Evolutionary conservation across 2,329 filamentous ascomycete species (phyloP), one percentile per base, ranked within the genome.

Genomic region (Geosmithia morbida): DNA sequence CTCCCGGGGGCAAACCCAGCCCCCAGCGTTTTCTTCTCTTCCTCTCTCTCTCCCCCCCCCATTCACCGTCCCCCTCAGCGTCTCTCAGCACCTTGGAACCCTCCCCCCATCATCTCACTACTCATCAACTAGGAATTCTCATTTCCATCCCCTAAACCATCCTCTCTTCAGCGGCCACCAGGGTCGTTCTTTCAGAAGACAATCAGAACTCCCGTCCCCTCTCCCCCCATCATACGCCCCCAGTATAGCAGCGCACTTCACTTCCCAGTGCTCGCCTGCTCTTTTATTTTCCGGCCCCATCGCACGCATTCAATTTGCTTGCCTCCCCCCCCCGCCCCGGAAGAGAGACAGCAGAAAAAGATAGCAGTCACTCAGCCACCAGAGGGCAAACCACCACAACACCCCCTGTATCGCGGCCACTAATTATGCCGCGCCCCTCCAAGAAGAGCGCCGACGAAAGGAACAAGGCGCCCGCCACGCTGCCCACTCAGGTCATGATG

Each of bases 361-460:
- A 41, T 18, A 41, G 39, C 39, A 18, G 39, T 18, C 39, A 41
- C 18, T 18, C 33, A 37, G 13, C 33, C 14, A 16, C 33, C 33
- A 37, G 13, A 37, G 43, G 14, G 39, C 39, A 41, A 41, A 16
- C 16, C 39, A 41, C 18, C 39, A 42, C 41, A 18, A 42, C 41
- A 8, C 17, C 41, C 20, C 10, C 41, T 22, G 17, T 42, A 42
- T 42, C 41, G 41, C 41, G 17, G 20, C 20, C 20, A 42, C 41
- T 42, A 42, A 26, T 33, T 42, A 51, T 49, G 40, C 45, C 49
- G 22, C 48, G 48, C 26, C 45, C 45, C 41, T 50, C 49, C 53
- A 59, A 66, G 50, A 72, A 71, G 65, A 61, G 61, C 47, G 60
- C 55, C 51, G 61, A 64, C 51, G 61, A 62, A 51, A 61, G 62